Percentiles rank a stretch among this genome's conserved stretches.
These are phyloP conservation scores for Exobasidium rhododendri DNA, from an alignment of 1,284 basidiomycete species.

Conservation along the genomic window DNA sequence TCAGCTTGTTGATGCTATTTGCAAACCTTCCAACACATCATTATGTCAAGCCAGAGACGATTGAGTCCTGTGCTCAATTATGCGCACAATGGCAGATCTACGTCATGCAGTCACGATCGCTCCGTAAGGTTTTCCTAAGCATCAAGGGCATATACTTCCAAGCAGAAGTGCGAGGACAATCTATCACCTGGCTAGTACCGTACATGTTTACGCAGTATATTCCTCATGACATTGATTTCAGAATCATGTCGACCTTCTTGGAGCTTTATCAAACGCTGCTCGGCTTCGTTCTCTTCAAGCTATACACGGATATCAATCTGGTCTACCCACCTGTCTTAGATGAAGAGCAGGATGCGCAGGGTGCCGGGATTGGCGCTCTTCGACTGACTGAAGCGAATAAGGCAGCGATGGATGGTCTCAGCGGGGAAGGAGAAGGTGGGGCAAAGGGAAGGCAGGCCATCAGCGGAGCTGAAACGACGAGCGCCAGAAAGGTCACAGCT, in stretches of 20 bases:
- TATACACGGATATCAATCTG: conserved; percentile 89
- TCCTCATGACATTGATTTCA: conserved; percentile 91
- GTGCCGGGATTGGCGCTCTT: conserved; percentile 80
- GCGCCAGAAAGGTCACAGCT: conserved; percentile 57
- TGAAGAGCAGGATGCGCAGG: conserved; percentile 75
- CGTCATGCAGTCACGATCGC: conserved; percentile 79
- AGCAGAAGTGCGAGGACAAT: conserved; percentile 88
- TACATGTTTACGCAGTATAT: conserved; percentile 97
- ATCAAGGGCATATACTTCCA: conserved; percentile 99
- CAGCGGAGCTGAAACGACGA: conserved; percentile 25
- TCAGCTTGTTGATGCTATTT: conserved; percentile 92
- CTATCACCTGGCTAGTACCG: conserved; percentile 92
- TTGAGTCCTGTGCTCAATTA: conserved; percentile 85
- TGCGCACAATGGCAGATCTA: conserved; percentile 69
- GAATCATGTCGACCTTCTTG: conserved; percentile 97
- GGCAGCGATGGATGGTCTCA: conserved; percentile 34
- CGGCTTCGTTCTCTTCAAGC: conserved; percentile 93
- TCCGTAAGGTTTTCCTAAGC: conserved; percentile 90
- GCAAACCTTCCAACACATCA: conserved; percentile 61
- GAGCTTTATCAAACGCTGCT: conserved; percentile 96
- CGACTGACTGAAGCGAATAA: conserved; percentile 67
- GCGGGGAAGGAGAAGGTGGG: conserved; percentile 23
- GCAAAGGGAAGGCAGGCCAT: conserved; percentile 13
- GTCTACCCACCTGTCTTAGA: conserved; percentile 94
- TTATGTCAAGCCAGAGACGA: conserved; percentile 70